These are phyloP conservation scores for Vitis cinerea DNA, from an alignment of 164 flowering plant genomes.

Conservation along the genomic window DNA sequence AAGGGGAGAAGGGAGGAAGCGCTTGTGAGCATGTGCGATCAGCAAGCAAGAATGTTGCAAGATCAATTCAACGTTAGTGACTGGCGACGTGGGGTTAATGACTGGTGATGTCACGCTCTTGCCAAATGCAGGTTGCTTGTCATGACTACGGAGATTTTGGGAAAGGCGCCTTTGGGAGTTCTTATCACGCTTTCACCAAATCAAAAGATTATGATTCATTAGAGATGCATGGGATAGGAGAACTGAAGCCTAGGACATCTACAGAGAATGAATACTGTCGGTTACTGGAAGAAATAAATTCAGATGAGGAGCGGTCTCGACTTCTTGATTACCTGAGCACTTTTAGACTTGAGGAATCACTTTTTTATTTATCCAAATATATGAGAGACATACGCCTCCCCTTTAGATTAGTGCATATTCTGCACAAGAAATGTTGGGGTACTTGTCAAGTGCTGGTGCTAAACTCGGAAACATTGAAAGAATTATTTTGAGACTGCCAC, in stretches of 20 bases:
- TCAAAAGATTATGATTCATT: constrained; percentile 19
- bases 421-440: constrained; percentile 80
- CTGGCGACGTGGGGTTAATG: too few species aligned
- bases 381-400: constrained; percentile 82
- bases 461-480: constrained; percentile 74
- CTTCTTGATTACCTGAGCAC: constrained; percentile 87
- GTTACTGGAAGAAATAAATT: constrained; percentile 64
- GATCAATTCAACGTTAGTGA: too few species aligned
- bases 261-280: constrained; percentile 33
- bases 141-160: background rate
- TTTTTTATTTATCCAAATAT: constrained; percentile 65
- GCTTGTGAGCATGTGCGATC: too few species aligned
- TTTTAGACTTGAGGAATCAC: constrained; percentile 78
- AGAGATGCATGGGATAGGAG: constrained; percentile 18
- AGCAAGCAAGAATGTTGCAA: too few species aligned
- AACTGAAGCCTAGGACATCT: constrained; percentile 34
- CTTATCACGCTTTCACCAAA: constrained; percentile 9
- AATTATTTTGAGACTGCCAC: constrained; percentile 90
- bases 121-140: too few species aligned
- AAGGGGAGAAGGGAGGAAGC: too few species aligned
- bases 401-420: constrained; percentile 75
- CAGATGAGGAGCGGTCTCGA: constrained; percentile 77
- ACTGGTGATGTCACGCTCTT: too few species aligned
- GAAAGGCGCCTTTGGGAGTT: constrained; percentile 13
- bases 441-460: constrained; percentile 76